phyloP scores from a whole-genome alignment of 306 rosid species.

The Sphenostylis stenocarpa region DNA sequence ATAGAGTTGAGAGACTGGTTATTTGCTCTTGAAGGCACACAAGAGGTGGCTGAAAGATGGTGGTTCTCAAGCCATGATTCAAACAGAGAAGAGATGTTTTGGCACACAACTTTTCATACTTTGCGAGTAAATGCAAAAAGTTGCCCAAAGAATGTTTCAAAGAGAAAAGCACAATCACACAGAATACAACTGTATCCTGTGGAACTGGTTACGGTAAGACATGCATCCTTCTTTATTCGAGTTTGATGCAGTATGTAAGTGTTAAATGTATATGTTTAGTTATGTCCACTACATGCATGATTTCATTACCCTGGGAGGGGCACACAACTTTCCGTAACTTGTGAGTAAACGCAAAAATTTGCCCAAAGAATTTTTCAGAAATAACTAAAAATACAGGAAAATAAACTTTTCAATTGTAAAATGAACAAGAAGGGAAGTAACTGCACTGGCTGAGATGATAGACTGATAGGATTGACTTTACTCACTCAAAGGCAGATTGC shows the following conservation, averaged over 20 bases:
- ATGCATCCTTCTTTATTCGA: slow-evolving; percentile 22
- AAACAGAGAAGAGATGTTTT: slow-evolving; percentile 80
- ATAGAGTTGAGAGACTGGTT: slow-evolving; percentile 84
- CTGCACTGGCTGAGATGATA: background rate
- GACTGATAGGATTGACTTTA: background rate
- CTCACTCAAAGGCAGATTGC: too few species aligned
- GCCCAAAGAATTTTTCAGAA: slow-evolving; percentile 42
- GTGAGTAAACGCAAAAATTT: slow-evolving; percentile 60
- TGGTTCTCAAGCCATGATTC: slow-evolving; percentile 53
- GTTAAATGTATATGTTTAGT: background rate
- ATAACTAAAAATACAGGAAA: too few species aligned
- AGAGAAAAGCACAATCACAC: slow-evolving; percentile 42
- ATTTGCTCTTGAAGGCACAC: slow-evolving; percentile 89
- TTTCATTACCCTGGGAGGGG: slow-evolving; percentile 39
- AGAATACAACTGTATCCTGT: slow-evolving; percentile 54
- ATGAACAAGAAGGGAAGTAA: too few species aligned
- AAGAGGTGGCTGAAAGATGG: slow-evolving; percentile 70
- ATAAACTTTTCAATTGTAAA: too few species aligned
- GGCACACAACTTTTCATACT: slow-evolving; percentile 80
- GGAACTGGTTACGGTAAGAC: slow-evolving; percentile 69
- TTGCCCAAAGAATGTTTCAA: slow-evolving; percentile 47
- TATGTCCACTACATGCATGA: background rate
- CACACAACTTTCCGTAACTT: slow-evolving; percentile 71
- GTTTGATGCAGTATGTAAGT: background rate
- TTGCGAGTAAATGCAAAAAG: slow-evolving; percentile 66